These are phyloP conservation scores for Begonia fuchsioides DNA, from an alignment of 306 rosid species.

Conservation along the genomic window DNA sequence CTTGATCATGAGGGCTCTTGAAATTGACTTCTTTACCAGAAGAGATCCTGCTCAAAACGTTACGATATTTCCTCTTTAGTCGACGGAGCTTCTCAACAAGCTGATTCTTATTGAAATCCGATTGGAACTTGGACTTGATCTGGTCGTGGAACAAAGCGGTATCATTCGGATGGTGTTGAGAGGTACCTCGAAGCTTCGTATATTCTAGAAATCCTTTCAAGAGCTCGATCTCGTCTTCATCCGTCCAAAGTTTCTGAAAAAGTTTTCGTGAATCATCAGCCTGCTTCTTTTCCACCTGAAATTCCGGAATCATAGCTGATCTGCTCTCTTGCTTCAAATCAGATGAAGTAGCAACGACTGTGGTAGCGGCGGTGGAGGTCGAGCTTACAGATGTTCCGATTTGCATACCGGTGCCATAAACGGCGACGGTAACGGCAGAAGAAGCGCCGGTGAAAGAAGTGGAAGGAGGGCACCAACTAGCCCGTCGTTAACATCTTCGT, in stretches of 20 bases:
- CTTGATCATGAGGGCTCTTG: slow-evolving; percentile 59
- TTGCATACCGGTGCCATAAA: slow-evolving; percentile 4
- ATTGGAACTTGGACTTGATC: slow-evolving; percentile 40
- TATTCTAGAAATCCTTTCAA: slow-evolving; percentile 36
- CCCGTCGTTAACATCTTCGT: slow-evolving; percentile 32
- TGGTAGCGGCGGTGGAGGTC: slow-evolving; percentile 1
- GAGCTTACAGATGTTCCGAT: background rate
- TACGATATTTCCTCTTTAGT: slow-evolving; percentile 67
- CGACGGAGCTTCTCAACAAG: slow-evolving; percentile 57
- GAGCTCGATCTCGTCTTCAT: slow-evolving; percentile 53
- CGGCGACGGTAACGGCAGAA: slow-evolving; percentile 12
- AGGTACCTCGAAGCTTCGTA: slow-evolving; percentile 15
- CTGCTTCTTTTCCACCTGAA: slow-evolving; percentile 28
- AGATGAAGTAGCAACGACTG: slow-evolving; percentile 1
- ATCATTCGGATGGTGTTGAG: slow-evolving; percentile 22
- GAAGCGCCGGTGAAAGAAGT: slow-evolving; percentile 11
- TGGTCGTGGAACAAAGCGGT: slow-evolving; percentile 44
- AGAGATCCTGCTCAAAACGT: slow-evolving; percentile 26
- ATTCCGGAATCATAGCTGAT: slow-evolving; percentile 5
- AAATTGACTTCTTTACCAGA: slow-evolving; percentile 36
- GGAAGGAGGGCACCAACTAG: slow-evolving; percentile 21
- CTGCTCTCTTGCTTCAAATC: slow-evolving; percentile 14
- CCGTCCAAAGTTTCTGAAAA: slow-evolving; percentile 44
- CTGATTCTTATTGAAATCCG: slow-evolving; percentile 45
- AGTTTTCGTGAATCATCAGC: slow-evolving; percentile 25